These are phyloP conservation scores for Ensete glaucum DNA, from an alignment of 176 grass and related monocot genomes.

Conservation along the genomic window DNA sequence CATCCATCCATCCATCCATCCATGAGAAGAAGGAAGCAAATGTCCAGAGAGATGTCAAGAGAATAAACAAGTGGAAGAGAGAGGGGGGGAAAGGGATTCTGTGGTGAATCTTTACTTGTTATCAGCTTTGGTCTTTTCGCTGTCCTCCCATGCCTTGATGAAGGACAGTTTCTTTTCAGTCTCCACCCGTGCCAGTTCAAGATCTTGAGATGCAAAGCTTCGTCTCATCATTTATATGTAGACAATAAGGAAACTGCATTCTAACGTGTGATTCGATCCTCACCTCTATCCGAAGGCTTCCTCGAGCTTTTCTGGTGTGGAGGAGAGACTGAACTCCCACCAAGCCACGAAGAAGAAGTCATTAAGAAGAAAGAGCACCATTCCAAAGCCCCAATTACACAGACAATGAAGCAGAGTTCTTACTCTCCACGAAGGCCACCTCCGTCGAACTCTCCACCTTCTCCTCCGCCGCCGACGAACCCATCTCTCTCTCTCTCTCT, in stretches of 20 bases:
- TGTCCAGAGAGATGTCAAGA: too few species aligned
- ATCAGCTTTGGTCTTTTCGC: conserved; percentile 38
- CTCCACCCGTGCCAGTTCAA: conserved; percentile 32
- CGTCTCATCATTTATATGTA: too few species aligned
- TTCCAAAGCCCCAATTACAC: too few species aligned
- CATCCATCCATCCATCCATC: too few species aligned
- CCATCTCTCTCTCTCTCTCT: too few species aligned
- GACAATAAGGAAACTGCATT: background rate
- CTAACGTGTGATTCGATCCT: background rate
- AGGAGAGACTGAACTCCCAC: background rate
- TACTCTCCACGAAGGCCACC: too few species aligned
- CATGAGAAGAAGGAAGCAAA: too few species aligned
- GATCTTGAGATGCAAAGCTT: conserved; percentile 21
- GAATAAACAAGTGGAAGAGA: background rate
- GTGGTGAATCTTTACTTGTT: conserved; percentile 32
- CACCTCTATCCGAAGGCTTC: background rate
- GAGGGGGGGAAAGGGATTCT: background rate
- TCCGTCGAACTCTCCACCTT: too few species aligned
- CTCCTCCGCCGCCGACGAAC: too few species aligned
- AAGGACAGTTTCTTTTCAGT: conserved; percentile 37
- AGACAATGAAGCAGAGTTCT: too few species aligned
- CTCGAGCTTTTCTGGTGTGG: background rate
- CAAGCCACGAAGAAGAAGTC: too few species aligned
- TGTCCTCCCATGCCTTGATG: conserved; percentile 57
- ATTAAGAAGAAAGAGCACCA: too few species aligned